These are phyloP conservation scores for Begonia fuchsioides DNA, from an alignment of 306 rosid genomes.

Conservation along the genomic window DNA sequence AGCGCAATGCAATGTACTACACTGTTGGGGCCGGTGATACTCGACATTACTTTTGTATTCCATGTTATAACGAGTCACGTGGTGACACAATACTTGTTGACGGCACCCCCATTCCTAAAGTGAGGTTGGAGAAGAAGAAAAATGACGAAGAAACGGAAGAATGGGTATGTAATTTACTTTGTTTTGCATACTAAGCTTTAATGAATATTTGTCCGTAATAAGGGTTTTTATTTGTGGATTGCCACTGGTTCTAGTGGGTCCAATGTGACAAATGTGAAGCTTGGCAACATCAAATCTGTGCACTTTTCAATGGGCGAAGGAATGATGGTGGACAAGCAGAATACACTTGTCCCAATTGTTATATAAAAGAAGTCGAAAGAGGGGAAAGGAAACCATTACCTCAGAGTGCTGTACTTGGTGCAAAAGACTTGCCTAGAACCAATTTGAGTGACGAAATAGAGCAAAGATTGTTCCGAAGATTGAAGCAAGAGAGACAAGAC, in stretches of 20 bases:
- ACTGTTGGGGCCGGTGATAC: conserved; percentile 89
- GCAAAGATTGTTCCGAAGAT: conserved; percentile 48
- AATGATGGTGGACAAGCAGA: conserved; percentile 97
- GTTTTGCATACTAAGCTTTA: conserved; percentile 6
- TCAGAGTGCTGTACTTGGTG: conserved; percentile 96
- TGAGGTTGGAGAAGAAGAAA: conserved; percentile 83
- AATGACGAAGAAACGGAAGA: conserved; percentile 98
- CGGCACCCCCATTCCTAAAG: conserved; percentile 64
- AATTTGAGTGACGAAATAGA: conserved; percentile 86
- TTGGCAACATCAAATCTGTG: conserved; percentile 99
- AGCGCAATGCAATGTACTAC: conserved; percentile 83
- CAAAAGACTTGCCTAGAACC: conserved; percentile 88
- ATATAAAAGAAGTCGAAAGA: conserved; percentile 68
- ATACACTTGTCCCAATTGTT: conserved; percentile 94
- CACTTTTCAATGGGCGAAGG: conserved; percentile 86
- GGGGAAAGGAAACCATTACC: conserved; percentile 95
- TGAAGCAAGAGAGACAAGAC: conserved; percentile 65
- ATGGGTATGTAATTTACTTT: conserved; percentile 40
- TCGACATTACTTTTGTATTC: conserved; percentile 82
- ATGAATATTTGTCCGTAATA: conserved; percentile 9
- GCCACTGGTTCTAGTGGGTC: conserved; percentile 60
- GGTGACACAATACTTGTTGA: conserved; percentile 73
- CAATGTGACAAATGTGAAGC: conserved; percentile 99
- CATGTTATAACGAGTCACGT: conserved; percentile 91
- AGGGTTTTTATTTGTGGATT: conserved; percentile 11